These are phyloP conservation scores for Biscogniauxia mediterranea DNA, from an alignment of 2,329 filamentous ascomycete genomes.

Conservation along the genomic window DNA sequence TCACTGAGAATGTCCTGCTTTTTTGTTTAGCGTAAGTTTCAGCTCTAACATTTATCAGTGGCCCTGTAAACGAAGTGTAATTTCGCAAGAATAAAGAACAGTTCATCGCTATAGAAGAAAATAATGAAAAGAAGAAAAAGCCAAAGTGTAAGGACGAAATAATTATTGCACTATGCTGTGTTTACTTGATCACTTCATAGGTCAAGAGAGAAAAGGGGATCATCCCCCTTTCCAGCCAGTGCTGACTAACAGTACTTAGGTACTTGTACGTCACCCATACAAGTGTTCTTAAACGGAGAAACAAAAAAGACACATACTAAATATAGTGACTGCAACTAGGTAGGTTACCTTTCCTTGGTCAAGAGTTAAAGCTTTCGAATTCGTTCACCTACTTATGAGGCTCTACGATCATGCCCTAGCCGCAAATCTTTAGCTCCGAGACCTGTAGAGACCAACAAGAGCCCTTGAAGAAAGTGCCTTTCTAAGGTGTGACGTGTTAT, in stretches of 20 bases:
- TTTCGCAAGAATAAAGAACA: not conserved
- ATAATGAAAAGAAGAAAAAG: not conserved
- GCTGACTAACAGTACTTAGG: too few species aligned
- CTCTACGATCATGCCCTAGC: not conserved
- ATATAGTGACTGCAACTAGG: not conserved
- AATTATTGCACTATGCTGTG: too few species aligned
- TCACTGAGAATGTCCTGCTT: not conserved
- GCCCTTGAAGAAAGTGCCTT: not conserved
- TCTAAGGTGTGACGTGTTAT: not conserved
- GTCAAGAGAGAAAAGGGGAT: too few species aligned
- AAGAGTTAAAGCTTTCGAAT: not conserved
- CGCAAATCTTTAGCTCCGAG: not conserved
- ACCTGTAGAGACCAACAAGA: not conserved
- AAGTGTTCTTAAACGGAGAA: too few species aligned
- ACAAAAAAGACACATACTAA: too few species aligned
- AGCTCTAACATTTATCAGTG: not conserved
- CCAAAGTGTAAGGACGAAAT: too few species aligned
- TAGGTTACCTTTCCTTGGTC: not conserved
- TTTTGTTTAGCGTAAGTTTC: not conserved
- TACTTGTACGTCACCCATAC: too few species aligned
- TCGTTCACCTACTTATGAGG: not conserved
- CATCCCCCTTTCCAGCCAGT: too few species aligned
- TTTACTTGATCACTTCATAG: too few species aligned
- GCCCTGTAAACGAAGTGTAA: not conserved
- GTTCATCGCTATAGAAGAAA: not conserved